Evolutionary conservation across 2,329 filamentous ascomycete genomes (phyloP).

Genomic region (Xylaria digitata): DNA sequence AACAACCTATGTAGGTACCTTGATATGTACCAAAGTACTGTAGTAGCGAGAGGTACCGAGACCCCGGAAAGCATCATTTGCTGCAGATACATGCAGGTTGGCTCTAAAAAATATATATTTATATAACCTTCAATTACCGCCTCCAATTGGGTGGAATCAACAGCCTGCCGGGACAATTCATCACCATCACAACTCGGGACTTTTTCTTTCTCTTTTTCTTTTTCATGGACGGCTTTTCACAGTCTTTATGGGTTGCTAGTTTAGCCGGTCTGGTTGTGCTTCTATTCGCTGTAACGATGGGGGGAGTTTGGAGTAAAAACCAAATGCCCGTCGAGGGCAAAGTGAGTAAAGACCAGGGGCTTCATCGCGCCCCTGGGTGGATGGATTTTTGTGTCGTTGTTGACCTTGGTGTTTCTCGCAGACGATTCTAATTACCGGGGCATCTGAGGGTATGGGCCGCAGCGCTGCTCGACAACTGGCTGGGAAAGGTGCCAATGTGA

Average conservation of each 20-base stretch:
- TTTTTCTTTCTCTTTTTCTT: constrained; percentile 4
- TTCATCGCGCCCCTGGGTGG: neutral
- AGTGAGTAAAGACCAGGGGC: constrained; percentile 59
- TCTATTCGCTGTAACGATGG: constrained; percentile 65
- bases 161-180: constrained; percentile 12
- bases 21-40: no score
- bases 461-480: constrained; percentile 79
- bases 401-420: constrained; percentile 53
- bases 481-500: constrained; percentile 84
- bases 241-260: constrained; percentile 40
- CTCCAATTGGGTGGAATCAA: neutral
- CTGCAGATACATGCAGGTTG: neutral
- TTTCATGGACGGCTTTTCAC: constrained; percentile 38
- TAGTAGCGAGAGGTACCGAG: neutral
- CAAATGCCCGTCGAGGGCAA: constrained; percentile 87
- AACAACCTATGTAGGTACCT: neutral
- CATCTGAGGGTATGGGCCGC: constrained; percentile 91
- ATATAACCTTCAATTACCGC: neutral
- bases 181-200: neutral
- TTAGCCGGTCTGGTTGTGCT: constrained; percentile 50
- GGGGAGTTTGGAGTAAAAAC: constrained; percentile 75
- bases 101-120: no score
- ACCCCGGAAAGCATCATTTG: neutral
- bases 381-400: constrained; percentile 35
- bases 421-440: constrained; percentile 91